Evolutionary conservation across 352 stramenopile genomes (phyloP).

Genomic region (Aphanomyces euteiches): DNA sequence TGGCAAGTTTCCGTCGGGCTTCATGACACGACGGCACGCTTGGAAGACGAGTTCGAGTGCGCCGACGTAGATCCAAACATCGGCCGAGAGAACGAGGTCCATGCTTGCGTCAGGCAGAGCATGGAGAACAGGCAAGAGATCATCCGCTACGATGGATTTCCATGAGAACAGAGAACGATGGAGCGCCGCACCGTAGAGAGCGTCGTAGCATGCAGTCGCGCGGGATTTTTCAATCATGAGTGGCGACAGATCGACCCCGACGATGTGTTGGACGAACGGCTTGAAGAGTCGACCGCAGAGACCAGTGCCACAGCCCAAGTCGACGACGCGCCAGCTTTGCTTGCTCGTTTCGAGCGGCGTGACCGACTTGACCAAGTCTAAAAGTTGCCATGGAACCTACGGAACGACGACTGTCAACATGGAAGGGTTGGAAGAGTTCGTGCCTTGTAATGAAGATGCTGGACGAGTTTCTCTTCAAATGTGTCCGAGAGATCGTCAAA

Average conservation of each 20-base stretch:
- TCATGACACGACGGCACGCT: constrained; percentile 46
- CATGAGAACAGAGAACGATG: too few species aligned
- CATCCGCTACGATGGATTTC: constrained; percentile 4
- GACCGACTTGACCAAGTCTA: constrained; percentile 52
- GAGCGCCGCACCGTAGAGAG: constrained; percentile 56
- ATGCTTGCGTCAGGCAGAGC: constrained; percentile 42
- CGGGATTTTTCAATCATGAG: constrained; percentile 78
- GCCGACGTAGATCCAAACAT: constrained; percentile 87
- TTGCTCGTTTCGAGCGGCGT: constrained; percentile 37
- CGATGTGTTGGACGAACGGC: constrained; percentile 51
- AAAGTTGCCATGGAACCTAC: constrained; percentile 58
- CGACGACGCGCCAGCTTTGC: constrained; percentile 42
- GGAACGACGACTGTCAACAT: constrained; percentile 1
- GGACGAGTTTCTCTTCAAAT: constrained; percentile 81
- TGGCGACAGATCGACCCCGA: constrained; percentile 73
- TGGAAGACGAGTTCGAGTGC: constrained; percentile 59
- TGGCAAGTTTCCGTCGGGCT: constrained; percentile 35
- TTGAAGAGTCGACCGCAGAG: constrained; percentile 66
- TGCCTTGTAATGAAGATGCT: constrained; percentile 70
- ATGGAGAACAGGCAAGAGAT: constrained; percentile 32
- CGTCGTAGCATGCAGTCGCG: constrained; percentile 59
- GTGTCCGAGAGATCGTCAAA: constrained; percentile 75
- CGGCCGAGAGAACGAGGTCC: constrained; percentile 66
- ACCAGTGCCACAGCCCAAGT: constrained; percentile 74
- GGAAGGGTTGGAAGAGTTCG: not conserved